phyloP scores from a whole-genome alignment of 306 rosid genomes.

The Citrullus mucosospermus region DNA sequence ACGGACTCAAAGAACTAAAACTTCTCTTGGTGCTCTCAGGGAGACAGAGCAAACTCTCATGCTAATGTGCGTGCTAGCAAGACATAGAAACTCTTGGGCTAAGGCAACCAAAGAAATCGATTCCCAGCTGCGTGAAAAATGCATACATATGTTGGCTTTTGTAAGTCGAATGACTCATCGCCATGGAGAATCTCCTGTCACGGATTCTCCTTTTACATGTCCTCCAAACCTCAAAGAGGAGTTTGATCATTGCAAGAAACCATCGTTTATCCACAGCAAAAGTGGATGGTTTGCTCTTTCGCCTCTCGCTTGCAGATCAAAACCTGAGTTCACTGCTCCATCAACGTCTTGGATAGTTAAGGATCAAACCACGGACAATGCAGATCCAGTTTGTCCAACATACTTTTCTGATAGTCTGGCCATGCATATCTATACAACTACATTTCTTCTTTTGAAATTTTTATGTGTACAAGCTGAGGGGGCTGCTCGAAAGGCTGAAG shows the following conservation, averaged over 20 bases:
- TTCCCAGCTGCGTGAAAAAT: slow-evolving; percentile 68
- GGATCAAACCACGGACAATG: slow-evolving; percentile 35
- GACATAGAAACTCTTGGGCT: slow-evolving; percentile 75
- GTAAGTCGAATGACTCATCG: slow-evolving; percentile 69
- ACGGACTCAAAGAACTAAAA: slow-evolving; percentile 43
- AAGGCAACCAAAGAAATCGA: slow-evolving; percentile 62
- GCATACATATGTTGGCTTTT: slow-evolving; percentile 89
- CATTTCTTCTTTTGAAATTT: slow-evolving; percentile 70
- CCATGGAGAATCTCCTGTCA: slow-evolving; percentile 39
- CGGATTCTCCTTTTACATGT: slow-evolving; percentile 47
- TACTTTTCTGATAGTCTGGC: slow-evolving; percentile 69
- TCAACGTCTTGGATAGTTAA: slow-evolving; percentile 26
- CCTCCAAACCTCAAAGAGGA: slow-evolving; percentile 77
- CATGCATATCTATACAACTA: slow-evolving; percentile 50
- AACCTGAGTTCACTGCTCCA: slow-evolving; percentile 35
- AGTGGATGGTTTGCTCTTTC: slow-evolving; percentile 88
- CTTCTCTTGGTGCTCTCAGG: slow-evolving; percentile 51
- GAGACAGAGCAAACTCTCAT: slow-evolving; percentile 73
- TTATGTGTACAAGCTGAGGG: slow-evolving; percentile 88
- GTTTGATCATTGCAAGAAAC: slow-evolving; percentile 46
- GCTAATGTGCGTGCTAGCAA: slow-evolving; percentile 76
- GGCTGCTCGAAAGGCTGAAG: slow-evolving; percentile 87
- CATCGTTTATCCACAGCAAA: slow-evolving; percentile 54
- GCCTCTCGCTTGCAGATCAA: slow-evolving; percentile 51
- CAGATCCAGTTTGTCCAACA: slow-evolving; percentile 32